A percentile compares a stretch with the other conserved stretches of the same genome.
These are phyloP conservation scores for Favolaschia claudopus DNA, from an alignment of 768 basidiomycete species.

Conservation along the genomic window DNA sequence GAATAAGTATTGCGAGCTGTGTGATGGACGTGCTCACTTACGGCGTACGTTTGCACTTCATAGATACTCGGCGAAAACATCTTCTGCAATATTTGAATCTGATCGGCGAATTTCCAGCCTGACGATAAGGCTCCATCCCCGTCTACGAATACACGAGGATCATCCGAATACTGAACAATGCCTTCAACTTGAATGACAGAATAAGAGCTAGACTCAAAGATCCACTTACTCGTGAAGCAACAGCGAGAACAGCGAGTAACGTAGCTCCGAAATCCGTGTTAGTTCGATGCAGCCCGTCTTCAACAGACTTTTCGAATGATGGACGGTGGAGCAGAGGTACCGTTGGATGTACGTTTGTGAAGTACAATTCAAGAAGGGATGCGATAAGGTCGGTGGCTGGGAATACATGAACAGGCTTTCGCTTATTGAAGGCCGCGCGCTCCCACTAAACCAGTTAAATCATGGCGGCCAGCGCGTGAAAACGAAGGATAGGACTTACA, in stretches of 20 bases:
- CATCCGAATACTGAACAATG: constrained; percentile 67
- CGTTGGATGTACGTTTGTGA: constrained; percentile 57
- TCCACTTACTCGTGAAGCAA: constrained; percentile 64
- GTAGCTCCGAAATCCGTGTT: constrained; percentile 60
- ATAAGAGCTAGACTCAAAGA: no score
- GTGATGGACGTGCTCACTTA: constrained; percentile 41
- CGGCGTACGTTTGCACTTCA: constrained; percentile 74
- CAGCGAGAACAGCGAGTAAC: constrained; percentile 71
- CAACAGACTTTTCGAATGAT: constrained; percentile 61
- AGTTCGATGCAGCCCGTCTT: constrained; percentile 52
- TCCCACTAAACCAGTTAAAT: constrained; percentile 45
- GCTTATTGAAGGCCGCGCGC: constrained; percentile 29
- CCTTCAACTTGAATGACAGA: no score
- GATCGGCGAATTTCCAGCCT: constrained; percentile 67
- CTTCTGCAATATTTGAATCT: constrained; percentile 67
- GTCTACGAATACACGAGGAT: constrained; percentile 42
- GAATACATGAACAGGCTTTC: constrained; percentile 45
- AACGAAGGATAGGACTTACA: background rate
- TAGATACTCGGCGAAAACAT: constrained; percentile 63
- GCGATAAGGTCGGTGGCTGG: constrained; percentile 58
- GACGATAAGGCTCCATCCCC: constrained; percentile 49
- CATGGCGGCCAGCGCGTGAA: background rate
- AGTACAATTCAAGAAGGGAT: constrained; percentile 64
- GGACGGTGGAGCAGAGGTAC: constrained; percentile 74
- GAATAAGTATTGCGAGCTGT: constrained; percentile 2